Evolutionary conservation across 2,329 filamentous ascomycete species (phyloP).

Genomic region (Fusarium poae): DNA sequence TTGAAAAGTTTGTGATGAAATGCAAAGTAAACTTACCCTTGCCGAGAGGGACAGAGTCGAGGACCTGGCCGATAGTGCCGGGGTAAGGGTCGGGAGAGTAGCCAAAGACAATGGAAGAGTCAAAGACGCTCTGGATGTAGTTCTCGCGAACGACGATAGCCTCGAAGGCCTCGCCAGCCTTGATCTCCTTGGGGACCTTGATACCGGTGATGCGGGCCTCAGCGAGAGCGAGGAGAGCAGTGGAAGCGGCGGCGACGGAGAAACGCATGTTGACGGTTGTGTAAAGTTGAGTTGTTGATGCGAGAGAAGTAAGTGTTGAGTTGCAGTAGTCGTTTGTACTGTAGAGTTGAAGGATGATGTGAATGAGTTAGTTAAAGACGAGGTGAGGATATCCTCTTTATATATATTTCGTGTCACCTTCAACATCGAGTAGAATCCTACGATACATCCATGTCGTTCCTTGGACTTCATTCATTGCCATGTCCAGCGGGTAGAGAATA

Average conservation of each 20-base stretch:
- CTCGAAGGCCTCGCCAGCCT: constrained; percentile 55
- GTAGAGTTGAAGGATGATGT: neutral
- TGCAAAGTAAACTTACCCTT: constrained; percentile 43
- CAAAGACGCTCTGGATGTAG: constrained; percentile 61
- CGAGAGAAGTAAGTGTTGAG: neutral
- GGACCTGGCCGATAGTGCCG: constrained; percentile 48
- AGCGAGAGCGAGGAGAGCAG: constrained; percentile 48
- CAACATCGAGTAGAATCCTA: neutral
- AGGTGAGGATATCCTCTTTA: constrained; percentile 8
- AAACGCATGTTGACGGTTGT: constrained; percentile 43
- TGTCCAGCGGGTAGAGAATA: neutral
- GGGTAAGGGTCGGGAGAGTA: constrained; percentile 48
- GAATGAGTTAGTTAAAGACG: neutral
- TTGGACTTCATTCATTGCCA: neutral
- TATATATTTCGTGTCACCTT: constrained; percentile 3
- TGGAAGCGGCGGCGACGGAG: constrained; percentile 45
- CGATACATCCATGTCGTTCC: constrained; percentile 2
- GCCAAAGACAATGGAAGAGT: constrained; percentile 61
- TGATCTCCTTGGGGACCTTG: constrained; percentile 57
- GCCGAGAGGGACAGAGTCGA: constrained; percentile 54
- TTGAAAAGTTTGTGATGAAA: neutral
- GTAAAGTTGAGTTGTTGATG: neutral
- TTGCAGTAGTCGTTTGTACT: neutral
- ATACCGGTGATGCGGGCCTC: constrained; percentile 60
- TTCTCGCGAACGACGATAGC: constrained; percentile 56